Base-by-base conservation (phyloP, 75 land plant genomes). In the Pinus tabuliformis region DNA sequence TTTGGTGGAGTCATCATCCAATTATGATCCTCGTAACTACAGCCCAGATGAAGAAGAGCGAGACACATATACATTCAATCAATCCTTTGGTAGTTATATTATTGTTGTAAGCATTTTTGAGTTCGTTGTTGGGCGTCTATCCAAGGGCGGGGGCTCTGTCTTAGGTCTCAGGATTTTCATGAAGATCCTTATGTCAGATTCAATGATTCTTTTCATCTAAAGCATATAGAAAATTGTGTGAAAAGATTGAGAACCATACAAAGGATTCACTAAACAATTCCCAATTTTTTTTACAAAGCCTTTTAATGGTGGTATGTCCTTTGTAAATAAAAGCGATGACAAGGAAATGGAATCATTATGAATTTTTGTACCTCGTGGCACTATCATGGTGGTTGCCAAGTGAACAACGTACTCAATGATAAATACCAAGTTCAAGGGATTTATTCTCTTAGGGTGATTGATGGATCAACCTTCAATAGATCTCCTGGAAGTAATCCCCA, bases 61-160 rank as follows among this genome's bases (percentile, higher is more conserved):
- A 37, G 39, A 37, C 3, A 37, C 5, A 37, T 37, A 37, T 37
- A 5, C 3, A 37, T 37, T 37, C 1, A 37, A 37, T 37, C 39
- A 5, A 37, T 5, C 5, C 39, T 37, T 37, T 78, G 84, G 0
- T 5, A 80, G 28, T 82, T 26, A 78, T 45, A 79, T 80, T 21
- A 80, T 83, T 11, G 86, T 88, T 56, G 91, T 86, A 9, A 82
- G 80, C 11, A 59, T 93, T 17, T 83, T 93, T 73, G 87, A 84
- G 78, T 91, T 91, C 73, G 83, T 91, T 8, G 63, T 74, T 13
- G 83, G 84, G 18, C 95, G 93, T 89, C 93, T 6, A 11, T 89
- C 93, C 11, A 11, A 9, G 8, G 93, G n/a, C n/a, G 95, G 0
- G 72, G 76, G 13, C 80, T 93, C 21, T 73, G 79, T 22, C 83